Evolutionary conservation across 768 basidiomycete genomes (phyloP).

Genomic region (Rhodotorula taiwanensis): DNA sequence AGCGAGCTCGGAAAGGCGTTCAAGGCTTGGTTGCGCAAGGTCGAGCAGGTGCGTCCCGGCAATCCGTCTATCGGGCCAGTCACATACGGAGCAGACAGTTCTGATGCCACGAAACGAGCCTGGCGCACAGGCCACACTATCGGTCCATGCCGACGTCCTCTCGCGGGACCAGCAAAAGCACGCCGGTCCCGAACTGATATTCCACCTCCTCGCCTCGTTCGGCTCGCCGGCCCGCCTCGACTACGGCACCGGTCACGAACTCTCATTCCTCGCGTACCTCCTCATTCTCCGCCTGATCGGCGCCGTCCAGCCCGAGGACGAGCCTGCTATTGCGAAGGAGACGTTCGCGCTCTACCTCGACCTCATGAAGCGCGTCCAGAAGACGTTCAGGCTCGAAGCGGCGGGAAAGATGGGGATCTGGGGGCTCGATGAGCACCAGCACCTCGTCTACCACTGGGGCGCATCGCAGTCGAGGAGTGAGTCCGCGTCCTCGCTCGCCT

Average conservation of each 20-base stretch:
- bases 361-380: constrained; percentile 75
- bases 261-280: constrained; percentile 49
- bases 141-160: no score
- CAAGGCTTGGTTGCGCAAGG: constrained; percentile 26
- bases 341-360: constrained; percentile 70
- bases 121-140: no score
- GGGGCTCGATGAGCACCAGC: constrained; percentile 56
- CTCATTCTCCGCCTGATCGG: constrained; percentile 50
- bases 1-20: constrained; percentile 74
- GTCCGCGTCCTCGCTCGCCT: constrained; percentile 39
- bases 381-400: constrained; percentile 82
- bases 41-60: no score
- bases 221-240: constrained; percentile 87
- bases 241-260: constrained; percentile 95
- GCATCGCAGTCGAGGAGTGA: constrained; percentile 65
- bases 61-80: no score
- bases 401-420: constrained; percentile 97
- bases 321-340: constrained; percentile 60
- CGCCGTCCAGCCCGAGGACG: constrained; percentile 52
- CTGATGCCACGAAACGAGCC: no score
- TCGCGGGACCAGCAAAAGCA: constrained; percentile 10
- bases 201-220: constrained; percentile 74
- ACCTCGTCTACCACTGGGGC: constrained; percentile 84
- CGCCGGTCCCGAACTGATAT: constrained; percentile 61
- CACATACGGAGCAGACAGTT: no score